These are phyloP conservation scores for Thinopyrum obtusiflorum DNA, from an alignment of 202 grass and related monocot species.

Conservation along the genomic window DNA sequence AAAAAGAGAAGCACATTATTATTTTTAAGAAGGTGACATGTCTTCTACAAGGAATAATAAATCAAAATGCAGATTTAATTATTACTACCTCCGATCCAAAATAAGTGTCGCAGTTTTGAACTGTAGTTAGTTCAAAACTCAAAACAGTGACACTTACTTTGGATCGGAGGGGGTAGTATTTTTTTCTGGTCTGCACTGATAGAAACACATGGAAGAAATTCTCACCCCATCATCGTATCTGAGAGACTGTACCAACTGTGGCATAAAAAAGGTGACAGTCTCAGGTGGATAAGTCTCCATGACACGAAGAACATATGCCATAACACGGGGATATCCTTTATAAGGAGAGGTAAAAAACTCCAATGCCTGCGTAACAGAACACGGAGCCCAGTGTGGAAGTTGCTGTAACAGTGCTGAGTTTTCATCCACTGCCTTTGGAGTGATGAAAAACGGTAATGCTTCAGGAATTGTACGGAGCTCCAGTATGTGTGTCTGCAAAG, in stretches of 20 bases:
- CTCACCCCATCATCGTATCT: conserved; percentile 96
- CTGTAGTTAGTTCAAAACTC: no score
- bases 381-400: conserved; percentile 94
- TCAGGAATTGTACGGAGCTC: conserved; percentile 92
- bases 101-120: no score
- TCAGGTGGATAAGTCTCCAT: conserved; percentile 95
- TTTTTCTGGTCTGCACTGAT: neutral
- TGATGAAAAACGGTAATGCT: conserved; percentile 97
- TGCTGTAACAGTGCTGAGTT: conserved; percentile 90
- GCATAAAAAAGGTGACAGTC: conserved; percentile 98
- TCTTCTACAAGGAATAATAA: conserved; percentile 21
- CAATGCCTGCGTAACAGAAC: conserved; percentile 93
- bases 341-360: conserved; percentile 96
- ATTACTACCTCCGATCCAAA: neutral
- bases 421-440: conserved; percentile 96
- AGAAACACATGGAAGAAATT: conserved; percentile 33
- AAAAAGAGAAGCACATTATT: conserved; percentile 15
- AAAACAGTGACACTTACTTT: no score
- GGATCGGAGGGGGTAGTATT: no score
- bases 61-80: conserved; percentile 32
- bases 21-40: conserved; percentile 19
- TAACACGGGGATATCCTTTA: conserved; percentile 94
- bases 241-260: conserved; percentile 95
- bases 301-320: conserved; percentile 98
- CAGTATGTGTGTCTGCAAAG: conserved; percentile 65